Evolutionary conservation across 164 flowering plant genomes (phyloP).

Genomic region (Warburgia ugandensis): DNA sequence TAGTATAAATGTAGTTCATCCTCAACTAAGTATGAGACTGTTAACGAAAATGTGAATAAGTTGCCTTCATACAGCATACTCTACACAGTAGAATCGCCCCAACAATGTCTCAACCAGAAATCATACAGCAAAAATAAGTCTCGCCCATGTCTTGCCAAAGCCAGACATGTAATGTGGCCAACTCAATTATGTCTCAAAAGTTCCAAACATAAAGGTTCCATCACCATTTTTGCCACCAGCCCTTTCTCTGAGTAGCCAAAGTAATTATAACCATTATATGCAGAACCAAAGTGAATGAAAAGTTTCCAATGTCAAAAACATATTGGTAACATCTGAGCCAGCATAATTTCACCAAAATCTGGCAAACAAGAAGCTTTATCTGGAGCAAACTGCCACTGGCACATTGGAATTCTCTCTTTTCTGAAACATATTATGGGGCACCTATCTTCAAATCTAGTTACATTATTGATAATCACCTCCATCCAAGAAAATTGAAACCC

Average conservation of each 20-base stretch:
- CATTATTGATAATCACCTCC: constrained; percentile 4
- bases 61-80: neutral
- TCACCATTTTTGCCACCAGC: neutral
- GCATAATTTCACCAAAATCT: constrained; percentile 1
- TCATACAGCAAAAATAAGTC: constrained; percentile 1
- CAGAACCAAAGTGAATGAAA: neutral
- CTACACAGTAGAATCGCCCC: constrained; percentile 2
- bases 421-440: neutral
- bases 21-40: too few relatives aligned
- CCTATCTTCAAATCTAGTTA: constrained; percentile 1
- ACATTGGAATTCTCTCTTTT: too few relatives aligned
- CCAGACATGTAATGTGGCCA: neutral
- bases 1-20: too few relatives aligned
- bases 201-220: neutral
- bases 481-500: neutral
- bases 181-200: constrained; percentile 1
- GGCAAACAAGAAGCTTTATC: constrained; percentile 2
- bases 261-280: constrained; percentile 4
- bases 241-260: constrained; percentile 1
- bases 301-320: neutral
- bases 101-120: too few relatives aligned
- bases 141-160: neutral
- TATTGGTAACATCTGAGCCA: neutral
- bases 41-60: too few relatives aligned
- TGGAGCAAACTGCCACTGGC: neutral